A percentile compares a stretch with the other conserved stretches of the same genome.
Conservation (phyloP, 306 rosid genomes). For the Quercus aquifolioides region DNA sequence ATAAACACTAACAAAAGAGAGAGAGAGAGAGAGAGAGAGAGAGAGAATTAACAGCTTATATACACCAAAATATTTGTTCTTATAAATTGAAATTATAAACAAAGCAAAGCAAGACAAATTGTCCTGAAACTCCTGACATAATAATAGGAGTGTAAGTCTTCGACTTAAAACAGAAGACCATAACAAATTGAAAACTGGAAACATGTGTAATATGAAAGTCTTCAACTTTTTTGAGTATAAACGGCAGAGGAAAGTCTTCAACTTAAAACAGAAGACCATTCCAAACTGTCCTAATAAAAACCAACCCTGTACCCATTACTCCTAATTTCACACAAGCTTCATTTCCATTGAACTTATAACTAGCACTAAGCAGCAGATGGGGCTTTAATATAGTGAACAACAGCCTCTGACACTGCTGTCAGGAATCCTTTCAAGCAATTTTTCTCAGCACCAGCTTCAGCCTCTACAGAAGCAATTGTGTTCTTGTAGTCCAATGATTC, state of each 20-base stretch:
- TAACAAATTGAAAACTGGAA: not conserved
- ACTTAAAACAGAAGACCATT: not conserved
- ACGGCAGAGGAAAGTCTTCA: not conserved
- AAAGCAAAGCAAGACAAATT: not conserved
- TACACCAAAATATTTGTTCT: not conserved
- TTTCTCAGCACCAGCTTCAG: not conserved
- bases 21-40: not conserved
- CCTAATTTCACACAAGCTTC: not conserved
- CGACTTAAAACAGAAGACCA: too few species aligned
- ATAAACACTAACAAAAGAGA: too few species aligned
- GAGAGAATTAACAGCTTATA: not conserved
- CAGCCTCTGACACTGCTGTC: conserved; percentile 22
- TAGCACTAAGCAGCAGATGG: conserved; percentile 52
- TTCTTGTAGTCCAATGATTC: not conserved
- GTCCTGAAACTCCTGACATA: not conserved
- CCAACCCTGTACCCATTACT: not conserved
- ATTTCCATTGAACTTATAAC: not conserved
- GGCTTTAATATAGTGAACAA: conserved; percentile 16
- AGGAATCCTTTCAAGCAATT: conserved; percentile 11
- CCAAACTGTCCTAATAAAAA: not conserved
- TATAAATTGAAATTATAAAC: not conserved
- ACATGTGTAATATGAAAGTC: not conserved
- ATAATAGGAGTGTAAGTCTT: not conserved
- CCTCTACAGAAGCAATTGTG: not conserved
- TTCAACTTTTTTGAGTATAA: not conserved